Base-by-base conservation (phyloP, 148 eudicot species). In the Rhododendron ferrugineum region DNA sequence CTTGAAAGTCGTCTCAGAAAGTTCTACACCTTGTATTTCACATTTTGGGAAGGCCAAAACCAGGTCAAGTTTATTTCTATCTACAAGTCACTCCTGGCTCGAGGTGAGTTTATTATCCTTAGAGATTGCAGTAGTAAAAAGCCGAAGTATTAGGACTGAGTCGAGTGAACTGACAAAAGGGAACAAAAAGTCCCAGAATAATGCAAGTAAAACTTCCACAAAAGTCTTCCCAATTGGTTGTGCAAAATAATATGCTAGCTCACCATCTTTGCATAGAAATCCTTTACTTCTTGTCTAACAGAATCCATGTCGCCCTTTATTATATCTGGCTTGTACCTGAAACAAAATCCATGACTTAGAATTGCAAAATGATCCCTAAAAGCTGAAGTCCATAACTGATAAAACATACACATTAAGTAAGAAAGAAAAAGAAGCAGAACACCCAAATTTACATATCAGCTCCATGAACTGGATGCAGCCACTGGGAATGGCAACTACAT, bases 281-380 rank as follows among this genome's bases (percentile, higher is more conserved):
- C 91, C 86, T 89, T 72, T 87, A 97, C 98, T 37, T 97, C 98
- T 66, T 75, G 36, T 85, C 98, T 91, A 81, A 97, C 75, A 49
- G 99, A 97, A 89, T 97, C 99, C 98, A 97, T 88, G 84, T 97
- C 99, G 23, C 99, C 99, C 86, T 92, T 95, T 76, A 97, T 94
- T 36, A 91, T 90, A 89, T 97, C 96, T 78, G 99, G 99, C 90
- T 91, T 93, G 89, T 94, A 95, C 92, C 99, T 97, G 88, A 77
- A 86, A 81, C 56, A 85, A 26, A 81, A 46, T 9, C 32, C 32
- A 80, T 30, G 7, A 73, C 18, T 84, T n/a, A 79, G 15, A 77
- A 47, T 70, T 50, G 50, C 73, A 44, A 80, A 79, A 56, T 15
- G 77, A 56, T 54, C 28, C 40, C 42, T 76, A 16, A 40, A 40